phyloP scores from a whole-genome alignment of 768 basidiomycete genomes.

The Leccinum incarnatum region DNA sequence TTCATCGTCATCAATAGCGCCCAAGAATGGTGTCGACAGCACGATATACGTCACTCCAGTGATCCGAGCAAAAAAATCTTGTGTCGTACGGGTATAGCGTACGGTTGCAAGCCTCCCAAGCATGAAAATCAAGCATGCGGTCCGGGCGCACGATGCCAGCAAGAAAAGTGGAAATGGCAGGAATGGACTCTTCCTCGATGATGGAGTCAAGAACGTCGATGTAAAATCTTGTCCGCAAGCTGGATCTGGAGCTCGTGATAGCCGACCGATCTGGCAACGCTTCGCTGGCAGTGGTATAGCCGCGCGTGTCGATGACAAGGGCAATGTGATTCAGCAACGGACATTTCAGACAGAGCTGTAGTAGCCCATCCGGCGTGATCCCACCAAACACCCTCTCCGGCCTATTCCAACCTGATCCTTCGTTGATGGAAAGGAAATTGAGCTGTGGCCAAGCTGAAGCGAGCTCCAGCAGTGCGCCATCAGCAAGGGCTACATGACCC shows the following conservation, averaged over 20 bases:
- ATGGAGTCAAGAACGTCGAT: not conserved
- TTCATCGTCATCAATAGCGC: no score
- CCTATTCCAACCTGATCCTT: not conserved
- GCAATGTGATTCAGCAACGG: not conserved
- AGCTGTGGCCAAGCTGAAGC: not conserved
- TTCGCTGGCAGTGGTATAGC: not conserved
- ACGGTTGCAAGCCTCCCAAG: not conserved
- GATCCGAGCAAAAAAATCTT: not conserved
- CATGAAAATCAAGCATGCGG: not conserved
- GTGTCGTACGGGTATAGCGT: no score
- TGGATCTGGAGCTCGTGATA: not conserved
- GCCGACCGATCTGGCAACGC: not conserved
- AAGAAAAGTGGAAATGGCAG: not conserved
- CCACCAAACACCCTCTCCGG: not conserved
- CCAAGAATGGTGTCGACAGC: no score
- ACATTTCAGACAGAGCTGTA: not conserved
- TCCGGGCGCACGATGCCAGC: not conserved
- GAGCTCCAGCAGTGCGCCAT: not conserved
- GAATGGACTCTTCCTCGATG: not conserved
- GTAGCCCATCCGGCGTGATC: not conserved
- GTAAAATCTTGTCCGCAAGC: not conserved
- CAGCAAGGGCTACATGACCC: not conserved
- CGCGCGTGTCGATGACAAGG: not conserved
- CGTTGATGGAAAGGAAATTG: not conserved
- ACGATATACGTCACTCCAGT: no score